phyloP scores from a whole-genome alignment of 495 filamentous ascomycete species.

The Aspergillus avenaceus region DNA sequence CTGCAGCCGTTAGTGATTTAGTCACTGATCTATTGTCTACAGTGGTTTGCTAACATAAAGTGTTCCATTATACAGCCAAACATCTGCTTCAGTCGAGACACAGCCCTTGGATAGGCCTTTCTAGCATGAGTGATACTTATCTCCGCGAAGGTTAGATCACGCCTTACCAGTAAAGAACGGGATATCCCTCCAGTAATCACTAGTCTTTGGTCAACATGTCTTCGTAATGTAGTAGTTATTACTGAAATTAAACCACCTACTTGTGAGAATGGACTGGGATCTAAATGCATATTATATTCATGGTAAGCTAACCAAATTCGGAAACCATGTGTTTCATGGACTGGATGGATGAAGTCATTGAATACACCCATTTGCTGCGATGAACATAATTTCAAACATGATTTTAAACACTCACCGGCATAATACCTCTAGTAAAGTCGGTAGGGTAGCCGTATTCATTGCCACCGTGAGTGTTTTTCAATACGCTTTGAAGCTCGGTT shows the following conservation, averaged over 20 bases:
- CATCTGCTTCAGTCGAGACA: conserved; percentile 76
- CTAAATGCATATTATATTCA: conserved; percentile 26
- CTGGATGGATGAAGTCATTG: too few relatives aligned
- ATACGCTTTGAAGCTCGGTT: conserved; percentile 35
- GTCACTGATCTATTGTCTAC: neutral
- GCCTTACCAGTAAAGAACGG: conserved; percentile 47
- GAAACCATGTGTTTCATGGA: too few relatives aligned
- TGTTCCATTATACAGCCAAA: conserved; percentile 74
- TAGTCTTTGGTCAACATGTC: conserved; percentile 12
- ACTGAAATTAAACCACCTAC: conserved; percentile 20
- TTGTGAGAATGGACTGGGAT: conserved; percentile 45
- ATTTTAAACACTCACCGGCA: conserved; percentile 44
- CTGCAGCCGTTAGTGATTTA: conserved; percentile 10
- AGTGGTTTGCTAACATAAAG: conserved; percentile 42
- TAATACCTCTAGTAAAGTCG: conserved; percentile 40
- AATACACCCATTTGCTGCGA: too few relatives aligned
- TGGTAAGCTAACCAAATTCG: too few relatives aligned
- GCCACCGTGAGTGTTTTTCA: conserved; percentile 41
- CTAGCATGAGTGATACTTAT: conserved; percentile 1
- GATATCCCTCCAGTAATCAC: conserved; percentile 45
- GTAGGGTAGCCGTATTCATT: conserved; percentile 43
- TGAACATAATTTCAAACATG: too few relatives aligned
- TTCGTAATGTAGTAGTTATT: neutral
- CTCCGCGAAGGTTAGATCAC: neutral
- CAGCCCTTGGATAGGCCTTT: conserved; percentile 55